phyloP scores from a whole-genome alignment of 352 stramenopile genomes.

The Globisporangium parvum region DNA sequence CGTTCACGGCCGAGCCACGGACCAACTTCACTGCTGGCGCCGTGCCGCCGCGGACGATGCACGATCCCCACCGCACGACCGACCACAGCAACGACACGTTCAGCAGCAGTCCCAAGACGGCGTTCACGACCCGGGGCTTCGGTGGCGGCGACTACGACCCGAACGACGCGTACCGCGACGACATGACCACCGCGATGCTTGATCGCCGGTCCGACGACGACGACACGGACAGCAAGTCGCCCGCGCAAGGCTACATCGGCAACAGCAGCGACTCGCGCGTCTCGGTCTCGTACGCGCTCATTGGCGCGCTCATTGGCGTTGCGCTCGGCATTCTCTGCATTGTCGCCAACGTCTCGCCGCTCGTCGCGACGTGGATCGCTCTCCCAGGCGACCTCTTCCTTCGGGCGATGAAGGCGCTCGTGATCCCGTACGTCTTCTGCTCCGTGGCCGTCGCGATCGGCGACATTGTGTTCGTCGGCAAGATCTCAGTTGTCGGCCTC shows the following conservation, averaged over 20 bases:
- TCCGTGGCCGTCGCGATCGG: conserved; percentile 68
- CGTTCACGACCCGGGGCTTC: conserved; percentile 1
- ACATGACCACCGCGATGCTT: conserved; percentile 7
- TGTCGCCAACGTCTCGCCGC: conserved; percentile 25
- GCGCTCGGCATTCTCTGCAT: conserved; percentile 41
- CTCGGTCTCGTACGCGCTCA: conserved; percentile 49
- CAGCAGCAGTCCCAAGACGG: conserved; percentile 1
- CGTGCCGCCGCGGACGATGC: background rate
- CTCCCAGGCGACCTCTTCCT: conserved; percentile 73
- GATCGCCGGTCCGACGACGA: conserved; percentile 3
- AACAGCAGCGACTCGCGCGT: conserved; percentile 34
- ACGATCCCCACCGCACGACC: conserved; percentile 3
- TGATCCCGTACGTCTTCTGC: conserved; percentile 84
- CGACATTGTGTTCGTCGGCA: conserved; percentile 72
- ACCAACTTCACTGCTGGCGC: conserved; percentile 17
- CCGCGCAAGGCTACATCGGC: conserved; percentile 24
- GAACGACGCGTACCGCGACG: conserved; percentile 9
- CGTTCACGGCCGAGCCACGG: background rate
- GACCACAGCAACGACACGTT: conserved; percentile 19
- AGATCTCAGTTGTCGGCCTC: conserved; percentile 60
- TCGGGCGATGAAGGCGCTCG: conserved; percentile 63
- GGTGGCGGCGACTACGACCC: background rate
- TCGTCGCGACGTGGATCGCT: conserved; percentile 46
- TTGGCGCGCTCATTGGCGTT: conserved; percentile 47
- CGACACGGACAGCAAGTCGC: conserved; percentile 1